Evolutionary conservation across 306 rosid species (phyloP).

Genomic region (Rosa rugosa): DNA sequence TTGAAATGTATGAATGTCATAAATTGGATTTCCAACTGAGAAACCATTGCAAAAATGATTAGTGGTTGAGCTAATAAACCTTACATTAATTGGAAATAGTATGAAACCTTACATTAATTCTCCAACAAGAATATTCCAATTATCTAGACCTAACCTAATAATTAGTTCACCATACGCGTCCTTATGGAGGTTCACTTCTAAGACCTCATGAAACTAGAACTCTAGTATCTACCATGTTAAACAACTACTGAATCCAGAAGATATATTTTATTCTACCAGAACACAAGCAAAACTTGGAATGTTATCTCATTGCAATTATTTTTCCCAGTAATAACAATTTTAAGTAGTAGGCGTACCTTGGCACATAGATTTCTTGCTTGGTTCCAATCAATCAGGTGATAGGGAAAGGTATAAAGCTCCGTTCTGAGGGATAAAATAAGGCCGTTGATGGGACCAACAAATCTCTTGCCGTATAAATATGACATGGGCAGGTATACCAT

Average conservation of each 20-base stretch:
- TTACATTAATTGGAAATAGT: too few relatives aligned
- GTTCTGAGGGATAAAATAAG: constrained; percentile 43
- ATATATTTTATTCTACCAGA: background rate
- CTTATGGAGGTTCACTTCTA: background rate
- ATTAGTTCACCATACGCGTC: too few relatives aligned
- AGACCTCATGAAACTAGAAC: background rate
- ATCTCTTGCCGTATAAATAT: constrained; percentile 59
- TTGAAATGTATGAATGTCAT: background rate
- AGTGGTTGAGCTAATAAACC: too few relatives aligned
- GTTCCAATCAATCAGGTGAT: constrained; percentile 52
- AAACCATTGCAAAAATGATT: background rate
- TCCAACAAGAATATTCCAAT: too few relatives aligned
- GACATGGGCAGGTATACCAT: constrained; percentile 70
- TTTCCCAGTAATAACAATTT: background rate
- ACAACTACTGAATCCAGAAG: too few relatives aligned
- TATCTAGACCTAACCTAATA: too few relatives aligned
- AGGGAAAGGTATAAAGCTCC: constrained; percentile 58
- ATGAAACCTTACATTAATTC: too few relatives aligned
- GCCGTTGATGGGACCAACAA: constrained; percentile 48
- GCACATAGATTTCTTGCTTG: constrained; percentile 46
- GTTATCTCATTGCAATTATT: background rate
- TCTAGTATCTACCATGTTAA: too few relatives aligned
- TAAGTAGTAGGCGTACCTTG: constrained; percentile 35
- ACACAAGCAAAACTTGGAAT: background rate
- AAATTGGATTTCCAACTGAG: background rate